Conservation (phyloP, 2,329 filamentous ascomycete genomes). For the Davidsoniella australis region DNA sequence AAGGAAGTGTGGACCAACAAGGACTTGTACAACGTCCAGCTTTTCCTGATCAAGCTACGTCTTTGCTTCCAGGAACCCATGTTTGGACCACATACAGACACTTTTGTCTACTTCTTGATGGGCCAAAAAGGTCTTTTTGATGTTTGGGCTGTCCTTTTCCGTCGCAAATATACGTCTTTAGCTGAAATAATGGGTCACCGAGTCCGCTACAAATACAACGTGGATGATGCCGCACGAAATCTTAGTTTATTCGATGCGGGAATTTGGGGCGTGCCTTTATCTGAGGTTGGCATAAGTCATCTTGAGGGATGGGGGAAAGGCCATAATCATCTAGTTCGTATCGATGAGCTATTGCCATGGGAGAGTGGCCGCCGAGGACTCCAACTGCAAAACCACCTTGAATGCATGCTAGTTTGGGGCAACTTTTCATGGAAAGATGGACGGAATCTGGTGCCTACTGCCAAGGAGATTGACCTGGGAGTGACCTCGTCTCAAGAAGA, state of each 20-base stretch:
- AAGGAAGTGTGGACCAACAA: constrained; percentile 34
- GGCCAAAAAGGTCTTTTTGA: constrained; percentile 37
- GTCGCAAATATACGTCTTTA: constrained; percentile 31
- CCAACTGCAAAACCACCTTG: constrained; percentile 33
- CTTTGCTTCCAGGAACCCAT: constrained; percentile 51
- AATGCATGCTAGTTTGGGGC: constrained; percentile 46
- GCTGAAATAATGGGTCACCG: constrained; percentile 39
- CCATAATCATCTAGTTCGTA: constrained; percentile 20
- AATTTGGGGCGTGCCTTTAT: constrained; percentile 34
- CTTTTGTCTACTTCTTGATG: constrained; percentile 39
- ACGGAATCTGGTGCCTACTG: constrained; percentile 31
- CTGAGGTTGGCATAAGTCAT: constrained; percentile 34
- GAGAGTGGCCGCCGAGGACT: constrained; percentile 38
- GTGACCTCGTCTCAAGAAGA: constrained; percentile 24
- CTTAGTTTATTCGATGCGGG: constrained; percentile 14
- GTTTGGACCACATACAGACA: constrained; percentile 31
- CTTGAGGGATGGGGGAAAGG: constrained; percentile 39
- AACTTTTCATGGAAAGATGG: constrained; percentile 36
- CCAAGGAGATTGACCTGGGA: constrained; percentile 34
- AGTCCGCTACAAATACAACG: constrained; percentile 37
- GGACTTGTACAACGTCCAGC: constrained; percentile 43
- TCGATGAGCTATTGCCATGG: constrained; percentile 40
- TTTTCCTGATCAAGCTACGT: constrained; percentile 56
- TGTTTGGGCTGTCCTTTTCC: constrained; percentile 43
- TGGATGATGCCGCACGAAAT: constrained; percentile 19